Evolutionary conservation across 192 early-diverging fungal species (phyloP).

Genomic region (Coemansia sp.): DNA sequence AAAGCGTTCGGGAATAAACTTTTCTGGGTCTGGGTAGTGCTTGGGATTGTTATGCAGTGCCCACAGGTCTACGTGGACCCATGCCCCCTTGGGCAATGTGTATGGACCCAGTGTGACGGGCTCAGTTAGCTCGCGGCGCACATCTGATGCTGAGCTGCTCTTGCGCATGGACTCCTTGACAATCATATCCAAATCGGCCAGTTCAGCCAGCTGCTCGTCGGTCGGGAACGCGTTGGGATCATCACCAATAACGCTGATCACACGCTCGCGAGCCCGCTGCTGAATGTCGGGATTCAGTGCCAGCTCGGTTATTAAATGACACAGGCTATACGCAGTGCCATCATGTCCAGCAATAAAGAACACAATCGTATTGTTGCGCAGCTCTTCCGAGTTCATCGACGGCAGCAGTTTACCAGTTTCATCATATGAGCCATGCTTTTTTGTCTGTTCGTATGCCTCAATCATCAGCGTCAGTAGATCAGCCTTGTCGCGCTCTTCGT

Average conservation of each 20-base stretch:
- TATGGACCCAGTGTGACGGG: slow-evolving; percentile 51
- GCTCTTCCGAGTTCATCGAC: slow-evolving; percentile 49
- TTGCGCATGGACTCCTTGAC: slow-evolving; percentile 57
- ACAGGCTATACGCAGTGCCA: slow-evolving; percentile 46
- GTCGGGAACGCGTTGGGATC: slow-evolving; percentile 53
- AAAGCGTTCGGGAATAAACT: slow-evolving; percentile 60
- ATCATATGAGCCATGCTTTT: slow-evolving; percentile 40
- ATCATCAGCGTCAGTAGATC: slow-evolving; percentile 62
- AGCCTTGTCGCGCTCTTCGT: slow-evolving; percentile 45
- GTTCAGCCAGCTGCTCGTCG: slow-evolving; percentile 52
- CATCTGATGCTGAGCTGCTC: slow-evolving; percentile 41
- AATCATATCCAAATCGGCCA: slow-evolving; percentile 53
- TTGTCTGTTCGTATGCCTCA: slow-evolving; percentile 54
- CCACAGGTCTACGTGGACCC: slow-evolving; percentile 58
- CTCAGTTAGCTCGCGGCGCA: slow-evolving; percentile 49
- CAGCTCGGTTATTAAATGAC: slow-evolving; percentile 50
- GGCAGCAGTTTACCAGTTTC: slow-evolving; percentile 44
- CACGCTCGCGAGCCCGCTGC: slow-evolving; percentile 40
- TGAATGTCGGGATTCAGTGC: slow-evolving; percentile 54
- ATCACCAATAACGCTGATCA: slow-evolving; percentile 52
- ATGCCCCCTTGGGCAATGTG: slow-evolving; percentile 56
- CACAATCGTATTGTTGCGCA: slow-evolving; percentile 55
- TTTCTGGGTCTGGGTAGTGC: slow-evolving; percentile 52
- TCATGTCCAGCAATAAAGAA: slow-evolving; percentile 63
- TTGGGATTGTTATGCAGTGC: slow-evolving; percentile 57